A percentile compares a stretch with the other conserved stretches of the same genome.
Evolutionary conservation across 306 rosid species (phyloP).

Genomic region (Vigna nakashimae): DNA sequence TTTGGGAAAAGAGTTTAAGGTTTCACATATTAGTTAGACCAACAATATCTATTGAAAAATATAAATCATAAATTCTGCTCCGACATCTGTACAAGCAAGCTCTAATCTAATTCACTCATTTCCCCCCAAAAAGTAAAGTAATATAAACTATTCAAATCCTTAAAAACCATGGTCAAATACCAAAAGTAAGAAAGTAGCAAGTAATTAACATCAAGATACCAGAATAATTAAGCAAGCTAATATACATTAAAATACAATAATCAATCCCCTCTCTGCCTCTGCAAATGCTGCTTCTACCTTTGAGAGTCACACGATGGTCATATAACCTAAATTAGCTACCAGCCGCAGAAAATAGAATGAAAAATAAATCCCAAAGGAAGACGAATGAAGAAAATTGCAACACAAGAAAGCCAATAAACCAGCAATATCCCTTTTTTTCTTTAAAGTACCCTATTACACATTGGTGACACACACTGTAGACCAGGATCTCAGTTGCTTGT

Average conservation of each 20-base stretch:
- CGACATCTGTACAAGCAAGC: slow-evolving; percentile 5
- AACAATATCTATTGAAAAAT: background rate
- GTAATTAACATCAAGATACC: slow-evolving; percentile 25
- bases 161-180: slow-evolving; percentile 1
- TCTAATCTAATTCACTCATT: slow-evolving; percentile 4
- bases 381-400: slow-evolving; percentile 1
- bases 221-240: slow-evolving; percentile 31
- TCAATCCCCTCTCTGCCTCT: background rate
- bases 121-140: slow-evolving; percentile 3
- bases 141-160: background rate
- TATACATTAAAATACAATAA: slow-evolving; percentile 6
- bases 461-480: too few species aligned
- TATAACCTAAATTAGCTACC: background rate
- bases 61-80: slow-evolving; percentile 5
- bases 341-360: background rate
- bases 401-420: slow-evolving; percentile 9
- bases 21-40: background rate
- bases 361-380: slow-evolving; percentile 18
- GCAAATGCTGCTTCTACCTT: slow-evolving; percentile 27
- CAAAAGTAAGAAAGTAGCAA: slow-evolving; percentile 10
- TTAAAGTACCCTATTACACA: background rate
- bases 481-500: too few species aligned
- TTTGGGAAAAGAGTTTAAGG: slow-evolving; percentile 23
- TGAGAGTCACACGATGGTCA: slow-evolving; percentile 16
- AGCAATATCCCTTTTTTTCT: background rate